A percentile compares a stretch with the other conserved stretches of the same genome.
These are phyloP conservation scores for Aspergillus nomiae DNA, from an alignment of 2,329 filamentous ascomycete species.

Conservation along the genomic window DNA sequence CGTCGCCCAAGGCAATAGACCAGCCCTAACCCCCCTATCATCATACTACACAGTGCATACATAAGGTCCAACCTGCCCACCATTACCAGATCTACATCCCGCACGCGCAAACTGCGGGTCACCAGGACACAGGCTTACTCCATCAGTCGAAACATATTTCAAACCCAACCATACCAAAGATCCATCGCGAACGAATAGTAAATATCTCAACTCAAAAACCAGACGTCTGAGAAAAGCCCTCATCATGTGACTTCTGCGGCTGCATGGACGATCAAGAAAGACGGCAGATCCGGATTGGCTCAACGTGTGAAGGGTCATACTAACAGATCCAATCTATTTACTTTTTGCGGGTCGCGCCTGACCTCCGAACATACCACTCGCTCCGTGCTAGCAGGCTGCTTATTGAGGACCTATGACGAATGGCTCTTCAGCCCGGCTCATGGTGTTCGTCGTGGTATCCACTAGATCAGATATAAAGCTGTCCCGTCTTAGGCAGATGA, in stretches of 20 bases:
- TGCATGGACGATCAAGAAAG: neutral
- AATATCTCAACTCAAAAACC: neutral
- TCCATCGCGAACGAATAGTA: neutral
- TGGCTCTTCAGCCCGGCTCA: neutral
- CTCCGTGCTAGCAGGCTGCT: neutral
- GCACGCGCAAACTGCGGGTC: neutral
- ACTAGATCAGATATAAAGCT: neutral
- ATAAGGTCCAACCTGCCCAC: neutral
- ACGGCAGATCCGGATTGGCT: neutral
- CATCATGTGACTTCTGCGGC: neutral
- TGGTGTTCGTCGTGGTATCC: neutral
- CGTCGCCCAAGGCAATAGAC: neutral
- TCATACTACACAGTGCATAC: neutral
- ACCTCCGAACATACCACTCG: neutral
- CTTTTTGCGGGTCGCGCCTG: slow-evolving; percentile 4
- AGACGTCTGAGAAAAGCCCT: neutral
- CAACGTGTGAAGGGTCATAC: neutral
- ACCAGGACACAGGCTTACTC: neutral
- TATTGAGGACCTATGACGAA: neutral
- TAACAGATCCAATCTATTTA: neutral
- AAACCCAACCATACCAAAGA: neutral
- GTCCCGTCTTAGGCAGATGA: neutral
- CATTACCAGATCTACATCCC: neutral
- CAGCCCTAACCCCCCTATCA: neutral
- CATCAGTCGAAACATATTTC: neutral